These are phyloP conservation scores for Malus asiatica DNA, from an alignment of 306 rosid species.

Conservation along the genomic window DNA sequence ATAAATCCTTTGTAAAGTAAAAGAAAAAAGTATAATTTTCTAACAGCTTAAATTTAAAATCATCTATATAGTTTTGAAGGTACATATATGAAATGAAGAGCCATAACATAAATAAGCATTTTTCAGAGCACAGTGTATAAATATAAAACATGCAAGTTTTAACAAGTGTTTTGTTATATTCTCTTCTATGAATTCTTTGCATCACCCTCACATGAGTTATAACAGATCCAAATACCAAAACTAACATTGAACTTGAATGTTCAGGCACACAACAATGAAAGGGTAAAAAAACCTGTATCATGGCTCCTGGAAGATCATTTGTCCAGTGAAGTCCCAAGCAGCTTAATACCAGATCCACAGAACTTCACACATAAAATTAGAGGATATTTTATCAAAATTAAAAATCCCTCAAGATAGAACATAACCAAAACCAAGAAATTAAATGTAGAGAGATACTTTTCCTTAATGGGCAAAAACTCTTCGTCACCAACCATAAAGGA, in stretches of 20 bases:
- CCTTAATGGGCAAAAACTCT: conserved; percentile 78
- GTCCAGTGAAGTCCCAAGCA: conserved; percentile 98
- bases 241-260: neutral
- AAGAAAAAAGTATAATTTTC: neutral
- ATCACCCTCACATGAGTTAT: neutral
- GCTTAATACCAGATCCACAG: conserved; percentile 80
- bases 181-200: neutral
- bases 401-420: neutral
- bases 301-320: conserved; percentile 97
- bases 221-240: neutral
- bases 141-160: neutral
- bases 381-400: neutral
- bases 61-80: neutral
- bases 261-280: neutral
- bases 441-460: conserved; percentile 42
- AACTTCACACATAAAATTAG: conserved; percentile 42
- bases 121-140: neutral
- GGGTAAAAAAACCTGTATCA: conserved; percentile 61
- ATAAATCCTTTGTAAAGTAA: neutral
- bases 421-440: conserved; percentile 5
- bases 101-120: neutral
- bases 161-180: neutral
- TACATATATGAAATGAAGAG: neutral
- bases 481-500: conserved; percentile 73
- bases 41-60: neutral